These are phyloP conservation scores for Candida ficus DNA, from an alignment of 805 yeast genomes.

Conservation along the genomic window DNA sequence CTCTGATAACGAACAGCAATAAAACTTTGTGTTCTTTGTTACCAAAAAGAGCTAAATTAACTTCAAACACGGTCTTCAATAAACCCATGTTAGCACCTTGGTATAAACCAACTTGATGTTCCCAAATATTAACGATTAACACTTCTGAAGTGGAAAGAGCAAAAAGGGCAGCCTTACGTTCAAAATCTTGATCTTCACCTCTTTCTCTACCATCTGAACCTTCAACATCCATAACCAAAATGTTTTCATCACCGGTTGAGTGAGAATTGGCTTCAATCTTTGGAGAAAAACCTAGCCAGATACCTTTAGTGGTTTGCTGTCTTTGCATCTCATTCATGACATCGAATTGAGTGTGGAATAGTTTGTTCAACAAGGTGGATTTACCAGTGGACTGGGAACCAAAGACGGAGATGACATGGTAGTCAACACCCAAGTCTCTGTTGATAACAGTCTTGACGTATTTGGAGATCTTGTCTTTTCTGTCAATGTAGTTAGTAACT, in stretches of 20 bases:
- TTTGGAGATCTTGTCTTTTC: slow-evolving; percentile 10
- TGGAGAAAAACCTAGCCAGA: slow-evolving; percentile 64
- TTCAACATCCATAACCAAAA: slow-evolving; percentile 93
- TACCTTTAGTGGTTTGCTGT: slow-evolving; percentile 88
- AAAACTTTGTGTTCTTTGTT: slow-evolving; percentile 56
- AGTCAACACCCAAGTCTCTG: slow-evolving; percentile 54
- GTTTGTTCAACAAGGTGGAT: slow-evolving; percentile 79
- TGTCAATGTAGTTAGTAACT: not conserved
- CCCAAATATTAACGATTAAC: slow-evolving; percentile 92
- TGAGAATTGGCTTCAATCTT: slow-evolving; percentile 26
- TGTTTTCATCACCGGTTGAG: slow-evolving; percentile 15
- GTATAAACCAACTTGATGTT: slow-evolving; percentile 91
- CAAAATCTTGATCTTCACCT: slow-evolving; percentile 98
- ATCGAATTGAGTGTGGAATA: slow-evolving; percentile 84
- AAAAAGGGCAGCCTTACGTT: slow-evolving; percentile 91
- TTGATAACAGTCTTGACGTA: slow-evolving; percentile 32
- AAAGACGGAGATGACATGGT: slow-evolving; percentile 91
- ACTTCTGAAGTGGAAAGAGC: slow-evolving; percentile 91
- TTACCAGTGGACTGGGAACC: slow-evolving; percentile 98
- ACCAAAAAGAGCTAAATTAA: slow-evolving; percentile 81
- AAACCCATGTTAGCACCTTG: slow-evolving; percentile 98
- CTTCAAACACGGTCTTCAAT: slow-evolving; percentile 93
- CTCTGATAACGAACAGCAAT: slow-evolving; percentile 84
- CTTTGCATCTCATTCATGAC: slow-evolving; percentile 87
- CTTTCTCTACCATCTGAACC: slow-evolving; percentile 98